These are phyloP conservation scores for Westerdykella ornata DNA, from an alignment of 2,329 filamentous ascomycete genomes.

Conservation along the genomic window DNA sequence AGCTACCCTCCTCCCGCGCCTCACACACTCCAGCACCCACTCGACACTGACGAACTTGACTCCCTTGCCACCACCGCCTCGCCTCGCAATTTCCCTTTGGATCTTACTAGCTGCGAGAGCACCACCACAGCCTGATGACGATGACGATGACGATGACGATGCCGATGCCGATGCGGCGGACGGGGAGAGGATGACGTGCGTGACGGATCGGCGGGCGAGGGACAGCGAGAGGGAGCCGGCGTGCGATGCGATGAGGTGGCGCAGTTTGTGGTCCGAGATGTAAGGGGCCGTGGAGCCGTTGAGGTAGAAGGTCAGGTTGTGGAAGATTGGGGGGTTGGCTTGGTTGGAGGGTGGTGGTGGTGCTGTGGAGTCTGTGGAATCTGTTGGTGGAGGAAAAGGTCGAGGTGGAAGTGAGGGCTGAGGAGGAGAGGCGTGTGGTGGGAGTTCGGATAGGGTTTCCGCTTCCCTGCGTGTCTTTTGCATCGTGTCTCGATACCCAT, in stretches of 20 bases:
- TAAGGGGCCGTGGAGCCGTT: slow-evolving; percentile 79
- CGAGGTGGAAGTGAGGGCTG: too few relatives aligned
- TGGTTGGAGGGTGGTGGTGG: slow-evolving; percentile 4
- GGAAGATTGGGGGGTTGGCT: slow-evolving; percentile 52
- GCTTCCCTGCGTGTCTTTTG: too few relatives aligned
- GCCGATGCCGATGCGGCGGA: too few relatives aligned
- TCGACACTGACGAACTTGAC: slow-evolving; percentile 76
- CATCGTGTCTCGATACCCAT: too few relatives aligned
- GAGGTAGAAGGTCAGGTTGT: slow-evolving; percentile 69
- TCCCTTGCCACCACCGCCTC: slow-evolving; percentile 54
- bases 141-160: too few relatives aligned
- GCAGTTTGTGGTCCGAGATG: slow-evolving; percentile 80
- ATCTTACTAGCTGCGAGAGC: slow-evolving; percentile 72
- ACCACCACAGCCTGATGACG: slow-evolving; percentile 58
- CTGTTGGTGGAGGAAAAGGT: too few relatives aligned
- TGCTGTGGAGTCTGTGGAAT: too few relatives aligned
- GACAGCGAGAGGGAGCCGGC: slow-evolving; percentile 66
- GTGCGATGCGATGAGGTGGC: slow-evolving; percentile 66
- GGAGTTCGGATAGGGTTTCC: too few relatives aligned
- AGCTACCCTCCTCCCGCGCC: slow-evolving; percentile 63
- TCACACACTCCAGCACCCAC: slow-evolving; percentile 82
- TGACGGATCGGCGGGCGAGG: slow-evolving; percentile 67
- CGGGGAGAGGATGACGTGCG: slow-evolving; percentile 72
- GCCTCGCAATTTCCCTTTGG: slow-evolving; percentile 66
- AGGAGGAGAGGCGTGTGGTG: too few relatives aligned